Base-by-base conservation (phyloP, 2,329 filamentous ascomycete genomes). In the Tolypocladium ophioglossoides region DNA sequence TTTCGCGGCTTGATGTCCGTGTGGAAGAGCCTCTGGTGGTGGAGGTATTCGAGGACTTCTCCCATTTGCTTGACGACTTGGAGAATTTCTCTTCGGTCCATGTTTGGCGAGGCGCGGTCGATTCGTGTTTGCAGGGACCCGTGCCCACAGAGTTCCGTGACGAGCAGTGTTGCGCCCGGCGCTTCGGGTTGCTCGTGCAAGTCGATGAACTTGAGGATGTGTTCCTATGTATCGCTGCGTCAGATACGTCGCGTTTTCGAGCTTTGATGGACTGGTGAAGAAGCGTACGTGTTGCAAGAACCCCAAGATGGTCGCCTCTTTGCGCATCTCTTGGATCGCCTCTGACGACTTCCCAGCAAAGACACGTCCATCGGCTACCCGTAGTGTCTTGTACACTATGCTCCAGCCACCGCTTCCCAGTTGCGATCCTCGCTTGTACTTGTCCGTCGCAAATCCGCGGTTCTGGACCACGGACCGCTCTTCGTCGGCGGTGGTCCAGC, bases 1-100 rank as follows among this genome's bases (percentile, higher is more conserved):
- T 70, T 70, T 5, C 60, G 58, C 0, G 67, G 66, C 52, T 70
- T 70, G 38, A 70, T 27, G 41, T 70, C 68, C 0, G 61, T 60
- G 49, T 70, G 68, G 18, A 63, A 65, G 1, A 63, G 55, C 0
- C 52, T 54, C 27, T 49, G 35, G 1, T 14, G 34, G 22, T 70
- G 68, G 0, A 70, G 54, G 44, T 65, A 68, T 18, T 57, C 56
- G 5, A 70, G 53, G 0, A 63, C 68, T 3, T 52, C 54, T 0
- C 61, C 52, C 1, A 66, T 50, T 44, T 70, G 68, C 1, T 51
- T 46, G 30, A 62, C 48, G 3, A 64, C 59, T 1, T 53, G 55
- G 0, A 67, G 38, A 1, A 62, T 57, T 6, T 66, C 60, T 0
- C 32, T 44, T 11, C 56, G 55, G 0, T 39, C 41, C 40, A 65